These are phyloP conservation scores for Backusella mclennaniae DNA, from an alignment of 192 early-diverging fungal species.

Conservation along the genomic window DNA sequence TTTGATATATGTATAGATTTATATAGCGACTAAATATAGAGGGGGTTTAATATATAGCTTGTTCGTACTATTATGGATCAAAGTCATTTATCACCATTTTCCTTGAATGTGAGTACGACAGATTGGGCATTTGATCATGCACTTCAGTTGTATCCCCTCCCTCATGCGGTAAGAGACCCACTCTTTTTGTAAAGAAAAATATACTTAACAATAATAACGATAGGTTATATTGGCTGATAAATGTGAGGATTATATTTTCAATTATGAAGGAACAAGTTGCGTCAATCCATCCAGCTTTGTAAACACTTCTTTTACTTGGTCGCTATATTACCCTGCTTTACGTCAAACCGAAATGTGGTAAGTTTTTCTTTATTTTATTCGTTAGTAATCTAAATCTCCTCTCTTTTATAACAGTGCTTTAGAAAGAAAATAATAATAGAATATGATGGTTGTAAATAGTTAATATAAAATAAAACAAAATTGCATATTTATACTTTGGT, in stretches of 20 bases:
- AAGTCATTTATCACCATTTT: slow-evolving; percentile 81
- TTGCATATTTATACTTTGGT: too few relatives aligned
- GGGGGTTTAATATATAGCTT: slow-evolving; percentile 41
- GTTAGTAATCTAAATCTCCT: background rate
- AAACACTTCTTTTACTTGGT: slow-evolving; percentile 49
- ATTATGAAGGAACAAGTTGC: slow-evolving; percentile 74
- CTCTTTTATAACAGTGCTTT: background rate
- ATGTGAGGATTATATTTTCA: slow-evolving; percentile 74
- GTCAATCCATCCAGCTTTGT: slow-evolving; percentile 75
- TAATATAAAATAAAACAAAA: background rate
- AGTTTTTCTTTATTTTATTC: background rate
- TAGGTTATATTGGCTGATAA: slow-evolving; percentile 84
- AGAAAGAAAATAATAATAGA: background rate
- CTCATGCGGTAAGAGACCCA: slow-evolving; percentile 64
- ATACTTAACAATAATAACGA: background rate
- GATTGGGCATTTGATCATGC: slow-evolving; percentile 85
- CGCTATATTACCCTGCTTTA: slow-evolving; percentile 77
- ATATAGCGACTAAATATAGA: background rate
- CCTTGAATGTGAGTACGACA: slow-evolving; percentile 71
- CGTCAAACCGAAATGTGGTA: slow-evolving; percentile 53
- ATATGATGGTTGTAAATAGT: background rate
- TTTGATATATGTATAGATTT: background rate
- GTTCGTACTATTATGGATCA: slow-evolving; percentile 83
- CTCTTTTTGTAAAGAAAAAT: too few relatives aligned
- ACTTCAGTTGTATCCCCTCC: slow-evolving; percentile 83